A percentile compares a stretch with the other conserved stretches of the same genome.
Evolutionary conservation across 2,329 filamentous ascomycete genomes (phyloP).

Genomic region (Chaetomiaceae sp.): DNA sequence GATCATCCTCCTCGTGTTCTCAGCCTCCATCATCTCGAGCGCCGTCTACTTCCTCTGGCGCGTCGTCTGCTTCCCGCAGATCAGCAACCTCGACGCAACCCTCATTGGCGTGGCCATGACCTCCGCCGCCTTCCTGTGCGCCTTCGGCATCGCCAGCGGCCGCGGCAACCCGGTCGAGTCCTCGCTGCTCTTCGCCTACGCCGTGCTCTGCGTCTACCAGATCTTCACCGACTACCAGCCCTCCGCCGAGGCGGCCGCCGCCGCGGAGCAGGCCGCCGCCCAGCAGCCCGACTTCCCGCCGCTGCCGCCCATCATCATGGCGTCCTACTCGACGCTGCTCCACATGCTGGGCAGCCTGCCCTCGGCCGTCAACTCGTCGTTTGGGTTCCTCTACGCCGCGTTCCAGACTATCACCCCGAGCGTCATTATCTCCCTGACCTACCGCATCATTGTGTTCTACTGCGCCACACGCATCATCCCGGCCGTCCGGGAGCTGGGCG

Average conservation of each 20-base stretch:
- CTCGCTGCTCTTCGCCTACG: constrained; percentile 90
- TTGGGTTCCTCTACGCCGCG: constrained; percentile 82
- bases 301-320: constrained; percentile 97
- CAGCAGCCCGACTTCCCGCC: constrained; percentile 85
- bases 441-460: constrained; percentile 92
- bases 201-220: constrained; percentile 98
- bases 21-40: constrained; percentile 86
- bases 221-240: constrained; percentile 98
- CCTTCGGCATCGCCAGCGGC: constrained; percentile 89
- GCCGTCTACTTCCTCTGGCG: constrained; percentile 96
- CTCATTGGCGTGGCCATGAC: constrained; percentile 91
- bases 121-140: constrained; percentile 84
- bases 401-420: constrained; percentile 94
- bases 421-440: constrained; percentile 89
- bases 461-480: constrained; percentile 94
- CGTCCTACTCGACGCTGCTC: constrained; percentile 86
- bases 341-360: constrained; percentile 80
- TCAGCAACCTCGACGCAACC: constrained; percentile 85
- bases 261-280: constrained; percentile 41
- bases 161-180: constrained; percentile 93
- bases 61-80: constrained; percentile 86
- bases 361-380: constrained; percentile 71
- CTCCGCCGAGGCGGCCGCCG: constrained; percentile 56
- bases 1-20: constrained; percentile 83
- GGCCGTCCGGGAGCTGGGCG: constrained; percentile 80